Percentiles rank a stretch among this genome's conserved stretches.
Evolutionary conservation across 768 basidiomycete species (phyloP).

Genomic region (Kwoniella sp.): DNA sequence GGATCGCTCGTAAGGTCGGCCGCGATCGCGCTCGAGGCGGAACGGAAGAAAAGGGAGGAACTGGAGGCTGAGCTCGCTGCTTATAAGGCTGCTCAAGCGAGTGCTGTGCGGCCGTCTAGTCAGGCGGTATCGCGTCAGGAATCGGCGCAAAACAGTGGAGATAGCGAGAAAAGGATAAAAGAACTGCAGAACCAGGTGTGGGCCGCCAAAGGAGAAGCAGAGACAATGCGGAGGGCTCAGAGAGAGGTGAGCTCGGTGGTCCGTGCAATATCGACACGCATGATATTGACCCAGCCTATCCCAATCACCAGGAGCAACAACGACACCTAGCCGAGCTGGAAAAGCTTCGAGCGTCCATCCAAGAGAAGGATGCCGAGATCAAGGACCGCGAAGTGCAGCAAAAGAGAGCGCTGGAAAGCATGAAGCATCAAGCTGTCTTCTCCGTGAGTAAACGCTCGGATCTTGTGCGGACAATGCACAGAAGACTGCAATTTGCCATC

Average conservation of each 20-base stretch:
- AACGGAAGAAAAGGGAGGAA: constrained; percentile 22
- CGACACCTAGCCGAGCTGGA: constrained; percentile 32
- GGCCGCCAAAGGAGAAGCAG: constrained; percentile 42
- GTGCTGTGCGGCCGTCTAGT: neutral
- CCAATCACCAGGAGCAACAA: constrained; percentile 21
- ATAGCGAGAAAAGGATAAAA: constrained; percentile 17
- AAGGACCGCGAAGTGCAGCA: constrained; percentile 33
- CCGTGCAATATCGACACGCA: neutral
- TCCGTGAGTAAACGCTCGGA: constrained; percentile 33
- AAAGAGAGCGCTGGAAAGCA: constrained; percentile 34
- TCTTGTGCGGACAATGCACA: neutral
- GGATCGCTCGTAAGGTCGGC: constrained; percentile 33
- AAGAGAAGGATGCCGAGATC: constrained; percentile 34
- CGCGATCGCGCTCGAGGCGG: constrained; percentile 38
- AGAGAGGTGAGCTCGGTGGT: constrained; percentile 26
- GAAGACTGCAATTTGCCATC: neutral
- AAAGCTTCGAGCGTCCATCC: constrained; percentile 22
- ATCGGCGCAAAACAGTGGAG: constrained; percentile 2
- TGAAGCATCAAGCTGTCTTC: constrained; percentile 47
- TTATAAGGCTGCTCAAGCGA: constrained; percentile 15
- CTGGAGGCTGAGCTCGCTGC: constrained; percentile 24
- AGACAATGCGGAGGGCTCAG: constrained; percentile 36
- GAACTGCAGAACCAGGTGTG: constrained; percentile 38
- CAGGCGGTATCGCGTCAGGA: neutral
- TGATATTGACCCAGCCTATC: neutral